These are phyloP conservation scores for Falciphora oryzae DNA, from an alignment of 2,329 filamentous ascomycete species.

Conservation along the genomic window DNA sequence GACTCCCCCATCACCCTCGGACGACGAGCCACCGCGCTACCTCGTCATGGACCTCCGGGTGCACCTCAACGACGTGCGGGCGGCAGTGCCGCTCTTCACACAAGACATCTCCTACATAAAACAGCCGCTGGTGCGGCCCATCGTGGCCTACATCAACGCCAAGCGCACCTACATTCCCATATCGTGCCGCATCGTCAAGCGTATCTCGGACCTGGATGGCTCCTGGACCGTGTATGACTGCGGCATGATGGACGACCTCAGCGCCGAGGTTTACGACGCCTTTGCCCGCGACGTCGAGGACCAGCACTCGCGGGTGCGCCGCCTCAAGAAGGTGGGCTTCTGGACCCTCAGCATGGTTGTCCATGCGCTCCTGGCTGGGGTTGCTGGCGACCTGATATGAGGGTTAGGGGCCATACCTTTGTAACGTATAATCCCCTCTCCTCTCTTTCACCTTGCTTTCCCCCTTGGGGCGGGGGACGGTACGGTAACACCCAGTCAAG, in stretches of 20 bases:
- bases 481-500: neutral
- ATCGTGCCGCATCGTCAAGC: constrained; percentile 89
- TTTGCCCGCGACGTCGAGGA: constrained; percentile 90
- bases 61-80: constrained; percentile 90
- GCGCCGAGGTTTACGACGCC: constrained; percentile 88
- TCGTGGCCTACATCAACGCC: constrained; percentile 97
- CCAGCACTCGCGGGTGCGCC: constrained; percentile 75
- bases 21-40: constrained; percentile 64
- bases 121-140: constrained; percentile 88
- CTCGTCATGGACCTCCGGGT: constrained; percentile 93
- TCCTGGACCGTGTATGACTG: constrained; percentile 94
- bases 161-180: constrained; percentile 94
- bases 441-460: neutral
- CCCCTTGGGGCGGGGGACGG: no score
- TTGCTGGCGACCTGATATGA: constrained; percentile 71
- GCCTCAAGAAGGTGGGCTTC: constrained; percentile 88
- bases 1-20: constrained; percentile 14
- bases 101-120: constrained; percentile 92
- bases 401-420: neutral
- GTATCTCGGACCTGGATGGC: constrained; percentile 82
- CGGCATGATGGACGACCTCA: constrained; percentile 88
- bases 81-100: constrained; percentile 87
- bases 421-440: neutral
- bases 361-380: constrained; percentile 89
- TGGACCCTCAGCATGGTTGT: constrained; percentile 92